Evolutionary conservation across 352 stramenopile species (phyloP).

Genomic region (Pythium myriotylum): DNA sequence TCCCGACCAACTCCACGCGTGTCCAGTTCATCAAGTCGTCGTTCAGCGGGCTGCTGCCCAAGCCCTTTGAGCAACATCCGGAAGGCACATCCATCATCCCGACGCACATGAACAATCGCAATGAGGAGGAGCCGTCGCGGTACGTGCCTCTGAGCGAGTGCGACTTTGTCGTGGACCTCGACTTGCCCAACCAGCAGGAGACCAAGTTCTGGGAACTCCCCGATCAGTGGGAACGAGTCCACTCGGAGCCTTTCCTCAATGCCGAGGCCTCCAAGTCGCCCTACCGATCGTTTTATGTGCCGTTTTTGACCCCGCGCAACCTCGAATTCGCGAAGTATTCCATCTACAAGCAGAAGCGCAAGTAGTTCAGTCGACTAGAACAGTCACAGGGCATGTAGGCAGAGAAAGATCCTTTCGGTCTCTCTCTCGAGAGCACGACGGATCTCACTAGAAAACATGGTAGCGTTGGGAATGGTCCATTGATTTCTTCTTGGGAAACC

Average conservation of each 20-base stretch:
- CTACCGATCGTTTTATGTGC: conserved; percentile 81
- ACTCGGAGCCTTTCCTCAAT: conserved; percentile 62
- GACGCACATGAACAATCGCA: conserved; percentile 94
- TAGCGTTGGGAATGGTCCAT: too few relatives aligned
- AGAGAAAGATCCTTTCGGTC: too few relatives aligned
- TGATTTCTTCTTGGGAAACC: neutral
- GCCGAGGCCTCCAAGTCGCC: conserved; percentile 61
- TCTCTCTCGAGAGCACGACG: too few relatives aligned
- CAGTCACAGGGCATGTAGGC: too few relatives aligned
- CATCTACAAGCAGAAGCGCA: conserved; percentile 60
- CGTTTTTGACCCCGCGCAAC: conserved; percentile 54
- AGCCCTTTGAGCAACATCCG: conserved; percentile 84
- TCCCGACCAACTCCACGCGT: conserved; percentile 80
- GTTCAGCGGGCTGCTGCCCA: conserved; percentile 94
- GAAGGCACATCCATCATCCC: conserved; percentile 66
- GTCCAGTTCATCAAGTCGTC: conserved; percentile 92
- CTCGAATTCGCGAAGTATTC: conserved; percentile 62
- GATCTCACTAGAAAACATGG: too few relatives aligned
- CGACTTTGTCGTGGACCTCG: conserved; percentile 91
- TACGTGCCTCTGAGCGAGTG: conserved; percentile 84
- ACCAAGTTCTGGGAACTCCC: conserved; percentile 65
- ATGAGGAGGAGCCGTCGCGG: conserved; percentile 88
- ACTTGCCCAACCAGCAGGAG: conserved; percentile 62
- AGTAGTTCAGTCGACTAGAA: conserved; percentile 2
- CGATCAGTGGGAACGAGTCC: conserved; percentile 52